phyloP scores from a whole-genome alignment of 129 eudicot genomes.

The Escallonia rubra region DNA sequence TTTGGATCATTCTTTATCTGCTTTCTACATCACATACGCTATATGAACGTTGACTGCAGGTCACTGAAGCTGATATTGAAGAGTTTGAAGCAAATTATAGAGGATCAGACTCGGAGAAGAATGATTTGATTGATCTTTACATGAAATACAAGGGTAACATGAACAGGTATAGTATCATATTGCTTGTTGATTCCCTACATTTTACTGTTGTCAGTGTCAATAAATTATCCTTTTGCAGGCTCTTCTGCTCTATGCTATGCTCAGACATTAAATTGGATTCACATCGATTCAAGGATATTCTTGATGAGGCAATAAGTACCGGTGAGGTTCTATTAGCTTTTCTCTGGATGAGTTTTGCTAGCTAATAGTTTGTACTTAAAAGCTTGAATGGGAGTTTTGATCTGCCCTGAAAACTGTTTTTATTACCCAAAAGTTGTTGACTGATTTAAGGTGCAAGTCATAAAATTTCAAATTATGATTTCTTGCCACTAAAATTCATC shows the following conservation, averaged over 20 bases:
- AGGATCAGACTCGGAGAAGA: conserved; percentile 89
- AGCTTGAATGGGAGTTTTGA: not conserved
- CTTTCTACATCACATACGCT: too few species aligned
- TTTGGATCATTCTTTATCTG: not conserved
- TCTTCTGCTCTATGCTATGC: conserved; percentile 95
- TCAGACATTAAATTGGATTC: conserved; percentile 90
- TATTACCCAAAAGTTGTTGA: too few species aligned
- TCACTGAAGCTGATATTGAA: conserved; percentile 88
- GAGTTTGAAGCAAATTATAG: conserved; percentile 92
- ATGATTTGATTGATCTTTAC: conserved; percentile 74
- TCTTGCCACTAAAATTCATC: too few species aligned
- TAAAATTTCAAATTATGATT: too few species aligned
- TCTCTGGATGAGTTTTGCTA: too few species aligned
- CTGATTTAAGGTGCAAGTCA: too few species aligned
- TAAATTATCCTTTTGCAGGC: conserved; percentile 31
- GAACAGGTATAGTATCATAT: conserved; percentile 47
- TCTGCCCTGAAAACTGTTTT: not conserved
- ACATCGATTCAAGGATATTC: conserved; percentile 89
- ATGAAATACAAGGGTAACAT: conserved; percentile 83
- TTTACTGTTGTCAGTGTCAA: not conserved
- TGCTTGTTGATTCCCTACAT: not conserved
- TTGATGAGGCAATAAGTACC: conserved; percentile 80
- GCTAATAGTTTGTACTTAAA: not conserved
- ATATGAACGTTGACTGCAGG: conserved; percentile 34
- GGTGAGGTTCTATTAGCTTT: conserved; percentile 30